Percentiles rank a stretch among this genome's conserved stretches.
Evolutionary conservation across 495 filamentous ascomycete species (phyloP).

Genomic region (Stereocaulon alpinum): DNA sequence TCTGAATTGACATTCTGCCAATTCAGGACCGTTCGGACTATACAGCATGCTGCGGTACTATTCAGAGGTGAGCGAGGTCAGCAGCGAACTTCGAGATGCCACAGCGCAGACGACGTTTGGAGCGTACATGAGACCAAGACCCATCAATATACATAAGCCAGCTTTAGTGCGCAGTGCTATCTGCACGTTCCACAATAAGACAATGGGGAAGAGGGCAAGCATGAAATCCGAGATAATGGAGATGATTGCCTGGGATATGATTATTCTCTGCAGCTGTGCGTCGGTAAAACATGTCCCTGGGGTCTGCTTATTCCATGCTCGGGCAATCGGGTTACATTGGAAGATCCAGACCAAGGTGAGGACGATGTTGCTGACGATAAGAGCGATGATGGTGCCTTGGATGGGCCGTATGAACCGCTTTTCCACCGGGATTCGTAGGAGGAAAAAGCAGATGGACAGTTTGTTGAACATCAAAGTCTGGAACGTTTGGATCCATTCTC

Average conservation of each 20-base stretch:
- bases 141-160: slow-evolving; percentile 31
- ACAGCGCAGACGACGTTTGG: neutral
- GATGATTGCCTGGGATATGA: slow-evolving; percentile 22
- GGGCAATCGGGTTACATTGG: slow-evolving; percentile 16
- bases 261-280: slow-evolving; percentile 19
- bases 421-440: slow-evolving; percentile 16
- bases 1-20: slow-evolving; percentile 4
- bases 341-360: slow-evolving; percentile 15
- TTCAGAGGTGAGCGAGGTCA: neutral
- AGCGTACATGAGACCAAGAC: slow-evolving; percentile 29
- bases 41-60: slow-evolving; percentile 7
- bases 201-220: slow-evolving; percentile 28
- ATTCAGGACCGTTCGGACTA: slow-evolving; percentile 11
- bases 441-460: slow-evolving; percentile 21
- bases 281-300: slow-evolving; percentile 18
- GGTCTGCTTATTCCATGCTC: slow-evolving; percentile 14
- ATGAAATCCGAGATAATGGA: slow-evolving; percentile 27
- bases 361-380: slow-evolving; percentile 16
- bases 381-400: slow-evolving; percentile 4
- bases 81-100: too few species aligned
- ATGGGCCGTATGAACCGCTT: slow-evolving; percentile 15
- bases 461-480: slow-evolving; percentile 20
- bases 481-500: slow-evolving; percentile 20
- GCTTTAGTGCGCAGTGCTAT: slow-evolving; percentile 26
- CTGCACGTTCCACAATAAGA: slow-evolving; percentile 27